Evolutionary conservation across 73 alveolate genomes (phyloP).

Genomic region (Stentor roeselii): DNA sequence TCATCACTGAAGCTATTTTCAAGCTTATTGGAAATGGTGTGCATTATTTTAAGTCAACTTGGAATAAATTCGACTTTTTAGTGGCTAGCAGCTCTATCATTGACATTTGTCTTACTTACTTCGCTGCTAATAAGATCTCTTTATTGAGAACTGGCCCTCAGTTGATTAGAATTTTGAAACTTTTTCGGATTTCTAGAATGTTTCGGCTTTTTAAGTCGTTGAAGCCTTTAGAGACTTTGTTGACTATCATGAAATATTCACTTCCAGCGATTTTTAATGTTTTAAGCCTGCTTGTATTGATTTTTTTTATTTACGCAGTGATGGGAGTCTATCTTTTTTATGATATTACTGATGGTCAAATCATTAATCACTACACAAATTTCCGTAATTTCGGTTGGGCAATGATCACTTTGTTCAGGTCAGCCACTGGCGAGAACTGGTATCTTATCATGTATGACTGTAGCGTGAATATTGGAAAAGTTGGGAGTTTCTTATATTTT

Average conservation of each 20-base stretch:
- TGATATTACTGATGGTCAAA: constrained; percentile 48
- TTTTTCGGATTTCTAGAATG: constrained; percentile 63
- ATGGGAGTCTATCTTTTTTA: constrained; percentile 86
- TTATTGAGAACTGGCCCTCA: constrained; percentile 80
- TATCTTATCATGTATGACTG: constrained; percentile 62
- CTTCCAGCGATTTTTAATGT: constrained; percentile 89
- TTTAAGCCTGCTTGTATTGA: constrained; percentile 70
- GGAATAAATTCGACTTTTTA: constrained; percentile 94
- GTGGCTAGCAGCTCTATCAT: constrained; percentile 84
- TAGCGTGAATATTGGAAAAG: constrained; percentile 71
- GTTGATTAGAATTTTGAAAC: constrained; percentile 57
- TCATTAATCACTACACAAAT: constrained; percentile 63
- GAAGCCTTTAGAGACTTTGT: constrained; percentile 65
- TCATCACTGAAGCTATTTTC: constrained; percentile 74
- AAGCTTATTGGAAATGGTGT: constrained; percentile 79
- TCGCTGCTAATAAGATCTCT: constrained; percentile 61
- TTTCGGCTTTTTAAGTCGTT: constrained; percentile 61
- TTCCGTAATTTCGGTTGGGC: constrained; percentile 74
- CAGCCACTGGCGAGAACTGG: constrained; percentile 96
- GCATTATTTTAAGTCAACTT: constrained; percentile 80
- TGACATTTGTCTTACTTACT: constrained; percentile 71
- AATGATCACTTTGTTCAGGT: constrained; percentile 63
- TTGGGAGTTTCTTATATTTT: constrained; percentile 62
- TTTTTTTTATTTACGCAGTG: constrained; percentile 81
- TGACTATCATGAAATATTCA: constrained; percentile 73